These are phyloP conservation scores for Sugiyamaella valdiviana DNA, from an alignment of 805 yeast genomes.

Conservation along the genomic window DNA sequence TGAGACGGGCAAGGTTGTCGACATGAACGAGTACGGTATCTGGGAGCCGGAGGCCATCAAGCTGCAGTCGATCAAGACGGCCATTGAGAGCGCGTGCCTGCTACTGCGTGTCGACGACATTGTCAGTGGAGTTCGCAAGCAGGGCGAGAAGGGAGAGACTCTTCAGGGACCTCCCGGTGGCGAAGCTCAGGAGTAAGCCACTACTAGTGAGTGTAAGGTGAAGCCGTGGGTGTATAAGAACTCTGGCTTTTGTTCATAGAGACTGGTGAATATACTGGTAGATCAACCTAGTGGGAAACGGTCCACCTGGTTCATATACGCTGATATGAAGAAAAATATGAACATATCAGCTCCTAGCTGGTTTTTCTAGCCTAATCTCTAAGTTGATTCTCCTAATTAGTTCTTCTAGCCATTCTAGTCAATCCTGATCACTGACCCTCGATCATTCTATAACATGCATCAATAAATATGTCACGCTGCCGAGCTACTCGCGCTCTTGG, in stretches of 20 bases:
- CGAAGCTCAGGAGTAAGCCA: constrained; percentile 1
- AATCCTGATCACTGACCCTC: too few relatives aligned
- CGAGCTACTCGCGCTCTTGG: constrained; percentile 13
- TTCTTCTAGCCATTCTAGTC: too few relatives aligned
- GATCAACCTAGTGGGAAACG: too few relatives aligned
- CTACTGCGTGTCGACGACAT: constrained; percentile 94
- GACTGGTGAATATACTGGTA: too few relatives aligned
- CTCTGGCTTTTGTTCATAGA: not conserved
- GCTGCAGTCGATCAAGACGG: constrained; percentile 96
- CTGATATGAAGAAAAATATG: too few relatives aligned
- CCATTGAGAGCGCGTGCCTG: constrained; percentile 93
- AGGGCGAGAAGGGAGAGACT: constrained; percentile 12
- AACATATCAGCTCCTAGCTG: too few relatives aligned
- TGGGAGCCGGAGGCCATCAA: constrained; percentile 99
- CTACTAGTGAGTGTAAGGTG: not conserved
- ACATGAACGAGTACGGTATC: constrained; percentile 91
- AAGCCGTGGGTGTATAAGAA: not conserved
- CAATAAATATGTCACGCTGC: not conserved
- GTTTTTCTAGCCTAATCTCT: too few relatives aligned
- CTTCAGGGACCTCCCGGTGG: constrained; percentile 10
- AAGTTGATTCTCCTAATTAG: too few relatives aligned
- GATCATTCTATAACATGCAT: too few relatives aligned
- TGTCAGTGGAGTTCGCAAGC: constrained; percentile 84
- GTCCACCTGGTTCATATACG: too few relatives aligned
- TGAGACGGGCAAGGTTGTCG: constrained; percentile 86